Base-by-base conservation (phyloP, 257 asterid genomes). In the Penstemon barbatus region DNA sequence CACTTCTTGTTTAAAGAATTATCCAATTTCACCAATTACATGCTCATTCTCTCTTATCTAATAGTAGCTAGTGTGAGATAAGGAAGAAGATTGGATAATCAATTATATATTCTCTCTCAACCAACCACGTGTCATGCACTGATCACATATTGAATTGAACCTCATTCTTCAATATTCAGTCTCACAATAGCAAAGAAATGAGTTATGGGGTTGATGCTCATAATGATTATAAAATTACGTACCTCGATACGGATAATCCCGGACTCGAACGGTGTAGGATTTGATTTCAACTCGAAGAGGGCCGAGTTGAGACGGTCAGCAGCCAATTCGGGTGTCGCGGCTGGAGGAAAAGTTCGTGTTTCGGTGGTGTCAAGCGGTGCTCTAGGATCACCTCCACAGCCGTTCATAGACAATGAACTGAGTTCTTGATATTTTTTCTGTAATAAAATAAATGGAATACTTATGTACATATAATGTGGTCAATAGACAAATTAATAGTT, bases 211-310 rank as follows among this genome's bases (percentile, higher is more conserved):
- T 3, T 11, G 5, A 53, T 25, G 33, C 33, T 25, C 46, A 65
- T 12, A 49, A 37, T 9, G 33, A 25, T 1, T 25, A 25, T 2
- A 57, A 58, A 13, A 46, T 19, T 12, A 54, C 62, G 18, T 79
- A 86, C 98, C 98, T 92, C 86, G 25, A 92, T 80, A 49, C 97
- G 89, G 54, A 92, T 89, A 42, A 92, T 76, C 63, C 98, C 98
- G 4, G 97, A 92, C 2, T 74, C 76, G 0, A 65, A 67, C 1
- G 83, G 71, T 0, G 87, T 79, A 37, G 85, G 79, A 36, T 56
- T 52, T 25, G 78, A 62, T 51, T 78, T 80, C 78, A 92, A 74
- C 10, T 86, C 80, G 51, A 73, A 85, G 48, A 92, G 52, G 80
- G 90, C 90, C 37, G 91, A 80, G 66, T 73, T 82, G 67, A 92